Evolutionary conservation across 2,329 filamentous ascomycete genomes (phyloP).

Genomic region (Penicillium crustosum): DNA sequence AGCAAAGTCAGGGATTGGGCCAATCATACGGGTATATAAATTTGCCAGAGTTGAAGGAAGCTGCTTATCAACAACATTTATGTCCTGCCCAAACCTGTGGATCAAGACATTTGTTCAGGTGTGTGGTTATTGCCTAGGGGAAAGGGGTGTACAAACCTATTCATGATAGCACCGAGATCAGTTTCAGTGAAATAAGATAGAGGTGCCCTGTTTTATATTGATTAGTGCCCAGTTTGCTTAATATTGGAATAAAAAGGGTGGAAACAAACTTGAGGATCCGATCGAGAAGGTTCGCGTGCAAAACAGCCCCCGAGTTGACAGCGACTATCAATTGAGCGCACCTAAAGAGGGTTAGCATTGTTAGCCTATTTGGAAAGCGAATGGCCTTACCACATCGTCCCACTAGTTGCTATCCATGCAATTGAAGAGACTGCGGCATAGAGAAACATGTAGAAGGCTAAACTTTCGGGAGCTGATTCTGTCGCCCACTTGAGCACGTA

Average conservation of each 20-base stretch:
- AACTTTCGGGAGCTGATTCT: background rate
- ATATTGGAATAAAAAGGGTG: background rate
- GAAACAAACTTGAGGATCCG: background rate
- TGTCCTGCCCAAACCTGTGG: conserved; percentile 4
- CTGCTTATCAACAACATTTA: conserved; percentile 2
- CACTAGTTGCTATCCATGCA: background rate
- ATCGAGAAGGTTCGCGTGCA: background rate
- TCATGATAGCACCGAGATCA: background rate
- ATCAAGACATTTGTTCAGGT: background rate
- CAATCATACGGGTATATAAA: background rate
- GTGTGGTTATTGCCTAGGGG: background rate
- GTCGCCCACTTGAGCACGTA: conserved; percentile 1
- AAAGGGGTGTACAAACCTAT: background rate
- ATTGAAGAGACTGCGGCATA: background rate
- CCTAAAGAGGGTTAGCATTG: background rate
- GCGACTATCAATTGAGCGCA: background rate
- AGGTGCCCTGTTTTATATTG: background rate
- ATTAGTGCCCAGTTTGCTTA: background rate
- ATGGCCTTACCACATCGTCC: background rate
- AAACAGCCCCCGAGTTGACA: background rate
- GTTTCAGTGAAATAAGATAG: background rate
- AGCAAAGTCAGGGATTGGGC: background rate
- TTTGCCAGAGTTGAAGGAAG: conserved; percentile 1
- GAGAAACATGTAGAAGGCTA: background rate
- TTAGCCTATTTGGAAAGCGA: background rate